These are phyloP conservation scores for Jamesozyma jinghongensis DNA, from an alignment of 805 yeast genomes.

Conservation along the genomic window DNA sequence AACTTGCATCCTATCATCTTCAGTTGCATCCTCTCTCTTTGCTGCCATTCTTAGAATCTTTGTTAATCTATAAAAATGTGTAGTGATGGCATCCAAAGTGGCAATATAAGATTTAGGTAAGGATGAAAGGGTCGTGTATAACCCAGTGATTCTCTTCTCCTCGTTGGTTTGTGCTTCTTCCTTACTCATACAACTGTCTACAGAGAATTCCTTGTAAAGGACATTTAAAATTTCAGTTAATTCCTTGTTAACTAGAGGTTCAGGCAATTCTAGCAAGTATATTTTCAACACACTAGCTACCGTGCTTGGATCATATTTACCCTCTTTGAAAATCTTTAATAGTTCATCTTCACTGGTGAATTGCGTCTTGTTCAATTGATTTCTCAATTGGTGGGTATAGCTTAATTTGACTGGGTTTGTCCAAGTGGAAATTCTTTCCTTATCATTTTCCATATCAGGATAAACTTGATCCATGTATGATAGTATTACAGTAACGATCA, in stretches of 20 bases:
- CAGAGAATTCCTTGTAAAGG: conserved; percentile 46
- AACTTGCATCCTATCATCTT: conserved; percentile 8
- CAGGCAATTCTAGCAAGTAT: conserved; percentile 72
- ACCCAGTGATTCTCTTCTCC: conserved; percentile 45
- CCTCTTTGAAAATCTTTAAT: conserved; percentile 25
- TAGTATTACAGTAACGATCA: conserved; percentile 52
- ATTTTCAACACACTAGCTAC: conserved; percentile 63
- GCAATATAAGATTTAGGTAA: conserved; percentile 66
- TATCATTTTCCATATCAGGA: conserved; percentile 62
- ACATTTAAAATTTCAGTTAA: conserved; percentile 60
- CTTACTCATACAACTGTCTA: conserved; percentile 5
- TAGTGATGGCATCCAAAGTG: conserved; percentile 68
- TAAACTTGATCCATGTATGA: conserved; percentile 60
- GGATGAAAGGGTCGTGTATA: conserved; percentile 57
- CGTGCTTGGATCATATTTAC: conserved; percentile 41
- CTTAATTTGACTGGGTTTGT: conserved; percentile 51
- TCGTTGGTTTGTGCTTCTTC: conserved; percentile 10
- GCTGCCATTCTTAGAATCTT: conserved; percentile 40
- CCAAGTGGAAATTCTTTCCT: conserved; percentile 62
- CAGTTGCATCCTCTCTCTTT: neutral
- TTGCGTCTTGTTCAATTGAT: conserved; percentile 35
- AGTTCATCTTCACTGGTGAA: conserved; percentile 29
- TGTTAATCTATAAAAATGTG: conserved; percentile 62
- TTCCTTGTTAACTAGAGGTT: conserved; percentile 56
- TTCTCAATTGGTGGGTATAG: conserved; percentile 52